Base-by-base conservation (phyloP, 495 filamentous ascomycete genomes). In the Collariella sp. region DNA sequence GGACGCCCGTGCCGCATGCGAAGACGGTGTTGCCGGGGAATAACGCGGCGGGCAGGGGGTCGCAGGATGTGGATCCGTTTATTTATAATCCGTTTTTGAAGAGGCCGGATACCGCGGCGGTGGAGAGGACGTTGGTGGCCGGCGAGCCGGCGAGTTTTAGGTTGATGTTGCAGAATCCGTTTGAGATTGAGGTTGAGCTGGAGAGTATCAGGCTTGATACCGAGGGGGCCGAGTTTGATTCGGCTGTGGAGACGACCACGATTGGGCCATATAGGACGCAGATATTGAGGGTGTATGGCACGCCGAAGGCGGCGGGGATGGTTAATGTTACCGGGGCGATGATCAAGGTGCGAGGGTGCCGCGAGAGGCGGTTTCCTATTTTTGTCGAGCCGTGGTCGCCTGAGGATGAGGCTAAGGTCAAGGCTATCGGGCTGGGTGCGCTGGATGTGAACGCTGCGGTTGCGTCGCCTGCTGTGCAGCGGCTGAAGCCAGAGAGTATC, bases 81-180 rank as follows among this genome's bases (percentile, higher is more conserved):
- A 84, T 97, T 41, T 93, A 95, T 58, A 95, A 95, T 60, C 86
- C 91, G 1, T 95, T 94, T 57, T 63, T 86, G 40, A 89, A 88
- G 67, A 72, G 81, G 48, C 74, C 78, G 1, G 82, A 81, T 49
- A 66, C 73, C 22, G 66, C 67, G 7, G 69, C 74, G 16, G 70
- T 79, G 12, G 85, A 93, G 55, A 72, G 74, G 54, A 72, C 89
- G 13, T 72, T 95, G 43, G 83, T 95, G 52, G 81, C 88, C 5
- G 83, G 83, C 24, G 91, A 97, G 65, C 67, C 76, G 58, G 83
- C 85, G 3, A 78, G 76, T 3, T 96, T 95, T 67, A 77, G 75
- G 62, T 76, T 97, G 26, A 87, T 83, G 7, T 74, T 98, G 5
- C 94, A 97, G 62, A 98, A 98, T 61, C 87, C 89, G 1, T 96